Evolutionary conservation across 202 grass and related monocot genomes (phyloP), one percentile per base, ranked within the genome.

Genomic region (Alloteropsis angusta): DNA sequence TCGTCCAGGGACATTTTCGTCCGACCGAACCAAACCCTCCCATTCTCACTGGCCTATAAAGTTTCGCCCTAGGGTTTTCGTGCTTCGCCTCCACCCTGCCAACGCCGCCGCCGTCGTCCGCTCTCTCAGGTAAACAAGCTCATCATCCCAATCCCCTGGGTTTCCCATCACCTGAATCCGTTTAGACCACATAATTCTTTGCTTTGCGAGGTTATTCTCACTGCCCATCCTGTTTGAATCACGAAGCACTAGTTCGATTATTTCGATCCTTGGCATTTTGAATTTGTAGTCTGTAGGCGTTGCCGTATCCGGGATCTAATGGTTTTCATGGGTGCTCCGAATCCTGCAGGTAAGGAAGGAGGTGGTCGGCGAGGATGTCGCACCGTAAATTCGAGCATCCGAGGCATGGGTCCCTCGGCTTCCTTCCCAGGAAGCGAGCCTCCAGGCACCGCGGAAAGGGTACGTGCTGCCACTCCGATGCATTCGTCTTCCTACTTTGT

Each of bases 371-470:
- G 19, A 62, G 68, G 73, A 97, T 97, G 94, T 97, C 94, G 43
- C 94, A 97, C 82, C 80, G 94, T n/a, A 97, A 97, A 77, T 97
- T 97, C 64, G 94, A 97, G 88, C 94, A 97, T 80, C 94, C 91
- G 63, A 88, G 94, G 87, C 94, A 97, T 19, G 94, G 94, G 6
- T 93, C 91, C 79, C 91, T 97, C 39, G 94, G 94, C 17, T 97
- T 97, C 82, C 87, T 97, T 44, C 94, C 91, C 7, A 93, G 89
- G 89, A 97, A 97, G 87, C 83, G 94, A 5, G 67, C 64, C 52
- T 86, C 86, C 23, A 91, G 94, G 52, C 94, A 97, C 79, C 91
- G 94, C 62, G 91, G 94, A 84, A 97, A 93, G 87, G 94, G 94
- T 97, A 89, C 7, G 57, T 55, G 25, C 3, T 21, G 23, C n/a